Conservation (phyloP, 352 stramenopile genomes). For the Pythium utonaiense region DNA sequence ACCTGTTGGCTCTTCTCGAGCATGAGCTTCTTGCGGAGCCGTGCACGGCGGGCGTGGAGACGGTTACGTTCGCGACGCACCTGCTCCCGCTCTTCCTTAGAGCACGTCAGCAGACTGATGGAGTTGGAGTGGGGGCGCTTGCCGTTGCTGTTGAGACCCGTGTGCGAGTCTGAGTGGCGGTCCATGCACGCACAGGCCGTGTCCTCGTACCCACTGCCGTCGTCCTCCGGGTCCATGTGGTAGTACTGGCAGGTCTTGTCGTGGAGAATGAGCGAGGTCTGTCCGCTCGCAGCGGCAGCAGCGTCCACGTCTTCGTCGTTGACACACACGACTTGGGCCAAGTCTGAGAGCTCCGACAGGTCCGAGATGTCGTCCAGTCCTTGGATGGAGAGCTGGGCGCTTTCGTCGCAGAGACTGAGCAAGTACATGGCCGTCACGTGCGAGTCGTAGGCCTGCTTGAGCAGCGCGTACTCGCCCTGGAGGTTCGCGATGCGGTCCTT, state of each 20-base stretch:
- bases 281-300: slow-evolving; percentile 22
- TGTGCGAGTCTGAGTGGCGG: slow-evolving; percentile 18
- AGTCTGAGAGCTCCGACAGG: slow-evolving; percentile 25
- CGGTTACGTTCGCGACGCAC: slow-evolving; percentile 72
- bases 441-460: slow-evolving; percentile 78
- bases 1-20: slow-evolving; percentile 77
- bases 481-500: slow-evolving; percentile 66
- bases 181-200: slow-evolving; percentile 25
- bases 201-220: slow-evolving; percentile 21
- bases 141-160: slow-evolving; percentile 33
- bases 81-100: slow-evolving; percentile 69
- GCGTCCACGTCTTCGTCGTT: slow-evolving; percentile 35
- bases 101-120: slow-evolving; percentile 34
- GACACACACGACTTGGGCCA: slow-evolving; percentile 25
- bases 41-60: slow-evolving; percentile 64
- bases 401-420: slow-evolving; percentile 38
- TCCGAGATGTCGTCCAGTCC: slow-evolving; percentile 52
- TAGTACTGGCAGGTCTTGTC: slow-evolving; percentile 44
- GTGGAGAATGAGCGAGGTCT: slow-evolving; percentile 31
- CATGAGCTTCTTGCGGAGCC: slow-evolving; percentile 77
- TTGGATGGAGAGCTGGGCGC: slow-evolving; percentile 39
- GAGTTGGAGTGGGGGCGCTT: slow-evolving; percentile 34
- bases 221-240: slow-evolving; percentile 28
- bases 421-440: slow-evolving; percentile 67
- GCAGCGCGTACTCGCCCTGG: slow-evolving; percentile 51